Conservation (phyloP, 2,329 filamentous ascomycete species). For the Orbilia quercus region DNA sequence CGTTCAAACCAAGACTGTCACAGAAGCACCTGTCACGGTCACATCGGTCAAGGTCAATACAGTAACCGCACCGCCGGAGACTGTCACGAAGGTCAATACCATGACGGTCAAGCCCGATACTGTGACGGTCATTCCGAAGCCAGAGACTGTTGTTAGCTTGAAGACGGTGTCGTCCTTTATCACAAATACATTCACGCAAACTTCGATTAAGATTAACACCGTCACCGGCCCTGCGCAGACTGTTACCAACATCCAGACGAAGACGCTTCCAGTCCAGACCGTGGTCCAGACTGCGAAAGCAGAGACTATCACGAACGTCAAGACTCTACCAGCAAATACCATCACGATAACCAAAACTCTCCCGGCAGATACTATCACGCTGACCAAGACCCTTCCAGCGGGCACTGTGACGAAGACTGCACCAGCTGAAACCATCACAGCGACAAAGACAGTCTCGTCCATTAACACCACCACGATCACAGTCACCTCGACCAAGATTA, state of each 20-base stretch:
- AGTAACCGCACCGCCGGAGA: background rate
- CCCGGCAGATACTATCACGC: background rate
- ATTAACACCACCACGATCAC: background rate
- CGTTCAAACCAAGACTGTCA: conserved; percentile 4
- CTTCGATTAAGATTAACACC: conserved; percentile 19
- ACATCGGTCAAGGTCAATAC: no score
- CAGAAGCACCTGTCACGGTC: no score
- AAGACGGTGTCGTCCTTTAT: background rate
- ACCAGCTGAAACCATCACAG: background rate
- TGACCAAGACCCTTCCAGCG: no score
- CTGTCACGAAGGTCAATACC: background rate
- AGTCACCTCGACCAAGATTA: conserved; percentile 16
- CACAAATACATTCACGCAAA: background rate
- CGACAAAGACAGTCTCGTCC: background rate
- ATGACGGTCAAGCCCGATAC: no score
- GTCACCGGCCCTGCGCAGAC: conserved; percentile 2
- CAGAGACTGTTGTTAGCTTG: background rate
- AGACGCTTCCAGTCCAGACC: no score
- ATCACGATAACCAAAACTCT: conserved; percentile 2
- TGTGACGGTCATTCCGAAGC: background rate
- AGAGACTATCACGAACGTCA: no score
- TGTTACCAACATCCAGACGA: conserved; percentile 7
- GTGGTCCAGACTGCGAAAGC: no score
- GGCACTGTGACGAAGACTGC: no score
- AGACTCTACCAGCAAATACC: background rate